Conservation (phyloP, 1,284 basidiomycete species). For the Ganoderma sp. region DNA sequence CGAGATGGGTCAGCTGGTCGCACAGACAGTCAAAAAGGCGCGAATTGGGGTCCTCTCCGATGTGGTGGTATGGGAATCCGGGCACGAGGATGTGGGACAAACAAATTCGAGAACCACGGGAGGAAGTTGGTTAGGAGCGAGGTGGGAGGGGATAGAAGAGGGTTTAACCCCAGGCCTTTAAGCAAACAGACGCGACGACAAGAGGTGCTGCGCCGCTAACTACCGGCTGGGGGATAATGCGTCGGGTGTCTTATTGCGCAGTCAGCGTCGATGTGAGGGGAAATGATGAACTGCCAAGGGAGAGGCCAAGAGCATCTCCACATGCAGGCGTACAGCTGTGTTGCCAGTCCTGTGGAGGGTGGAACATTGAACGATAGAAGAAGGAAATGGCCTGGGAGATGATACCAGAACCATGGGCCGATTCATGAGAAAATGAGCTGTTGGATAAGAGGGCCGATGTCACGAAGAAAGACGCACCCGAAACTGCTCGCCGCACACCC, state of each 20-base stretch:
- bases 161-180: background rate
- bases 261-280: background rate
- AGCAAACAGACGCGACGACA: background rate
- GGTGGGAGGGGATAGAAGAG: background rate
- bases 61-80: background rate
- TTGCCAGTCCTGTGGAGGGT: too few species aligned
- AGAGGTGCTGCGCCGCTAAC: background rate
- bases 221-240: background rate
- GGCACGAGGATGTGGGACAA: too few species aligned
- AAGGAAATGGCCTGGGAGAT: background rate
- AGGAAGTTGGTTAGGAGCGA: conserved; percentile 1
- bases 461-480: background rate
- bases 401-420: background rate
- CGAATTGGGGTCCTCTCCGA: background rate
- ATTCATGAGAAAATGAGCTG: background rate
- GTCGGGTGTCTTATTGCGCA: background rate
- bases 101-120: background rate
- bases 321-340: too few species aligned
- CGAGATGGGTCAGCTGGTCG: background rate
- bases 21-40: conserved; percentile 1
- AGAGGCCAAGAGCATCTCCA: background rate
- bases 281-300: background rate
- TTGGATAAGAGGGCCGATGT: background rate
- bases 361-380: background rate
- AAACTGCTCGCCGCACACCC: background rate